phyloP scores from a whole-genome alignment of 2,329 filamentous ascomycete genomes.

The Zalaria sp. region DNA sequence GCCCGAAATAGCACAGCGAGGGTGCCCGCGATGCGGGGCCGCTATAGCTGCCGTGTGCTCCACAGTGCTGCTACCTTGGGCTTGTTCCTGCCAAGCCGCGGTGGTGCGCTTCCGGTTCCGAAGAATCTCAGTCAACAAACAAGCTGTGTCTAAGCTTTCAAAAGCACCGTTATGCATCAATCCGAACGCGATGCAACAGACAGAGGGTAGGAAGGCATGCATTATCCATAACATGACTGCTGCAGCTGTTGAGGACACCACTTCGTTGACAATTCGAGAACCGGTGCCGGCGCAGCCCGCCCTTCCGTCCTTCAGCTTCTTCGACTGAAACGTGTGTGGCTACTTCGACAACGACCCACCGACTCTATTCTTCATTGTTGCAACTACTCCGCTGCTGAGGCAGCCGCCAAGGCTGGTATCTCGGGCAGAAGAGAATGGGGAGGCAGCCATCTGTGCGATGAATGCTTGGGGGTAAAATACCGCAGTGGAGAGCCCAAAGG shows the following conservation, averaged over 20 bases:
- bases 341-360: slow-evolving; percentile 2
- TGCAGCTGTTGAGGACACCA: not conserved
- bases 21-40: too few species aligned
- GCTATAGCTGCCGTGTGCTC: not conserved
- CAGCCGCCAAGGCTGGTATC: slow-evolving; percentile 1
- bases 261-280: not conserved
- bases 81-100: not conserved
- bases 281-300: not conserved
- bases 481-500: not conserved
- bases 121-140: not conserved
- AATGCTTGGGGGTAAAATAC: slow-evolving; percentile 4
- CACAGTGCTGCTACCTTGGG: not conserved
- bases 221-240: not conserved
- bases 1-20: not conserved
- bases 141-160: not conserved
- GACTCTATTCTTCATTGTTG: slow-evolving; percentile 1
- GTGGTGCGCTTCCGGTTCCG: not conserved
- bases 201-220: not conserved
- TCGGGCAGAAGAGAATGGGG: not conserved
- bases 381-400: slow-evolving; percentile 1
- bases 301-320: not conserved
- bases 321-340: slow-evolving; percentile 1
- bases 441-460: slow-evolving; percentile 2
- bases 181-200: too few species aligned
- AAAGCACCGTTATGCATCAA: not conserved